Base-by-base conservation (phyloP, 352 stramenopile genomes). In the Phytophthora lateralis region DNA sequence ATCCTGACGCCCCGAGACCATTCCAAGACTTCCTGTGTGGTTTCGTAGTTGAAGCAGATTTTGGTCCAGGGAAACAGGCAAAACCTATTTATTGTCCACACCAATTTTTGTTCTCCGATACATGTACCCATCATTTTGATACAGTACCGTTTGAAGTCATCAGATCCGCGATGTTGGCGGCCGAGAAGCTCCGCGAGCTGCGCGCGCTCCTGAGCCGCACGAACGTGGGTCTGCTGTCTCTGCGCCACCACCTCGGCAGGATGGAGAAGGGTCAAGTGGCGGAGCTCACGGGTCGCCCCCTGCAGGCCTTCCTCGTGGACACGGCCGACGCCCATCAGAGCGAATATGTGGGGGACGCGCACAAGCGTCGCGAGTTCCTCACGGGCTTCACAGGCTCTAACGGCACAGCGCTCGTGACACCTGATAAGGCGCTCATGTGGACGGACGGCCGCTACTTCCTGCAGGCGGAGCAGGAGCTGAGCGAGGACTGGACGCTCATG, bases 381-480 rank as follows among this genome's bases (percentile, higher is more conserved):
- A 98, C 90, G 12, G 91, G 90, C 35, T 99, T 99, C 78, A 97
- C 96, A 49, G 98, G 98, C 12, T 98, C 90, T 42, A 98, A 96
- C 17, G 98, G 98, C 20, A 99, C 96, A 4, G 88, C 85, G 6
- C 55, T 96, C 0, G 80, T 97, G 57, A 97, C 90, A 5, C 52
- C 56, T 4, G 78, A 89, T 20, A 82, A 97, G 61, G 95, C 94
- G 27, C 72, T 98, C 46, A 81, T 99, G 43, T 99, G 97, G 97
- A 99, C 97, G 6, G 97, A 99, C 64, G 97, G 96, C 0, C 83
- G 98, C 39, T 99, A 99, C 65, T 99, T 98, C 65, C 75, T 99
- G 42, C 97, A 99, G 80, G 98, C 97, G 12, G 82, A 91, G 49
- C 74, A 98, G 45, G 75, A 99, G 71, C 70, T 99, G 20, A 93